Evolutionary conservation across 2,329 filamentous ascomycete species (phyloP).

Genomic region (Exophiala viscosa): DNA sequence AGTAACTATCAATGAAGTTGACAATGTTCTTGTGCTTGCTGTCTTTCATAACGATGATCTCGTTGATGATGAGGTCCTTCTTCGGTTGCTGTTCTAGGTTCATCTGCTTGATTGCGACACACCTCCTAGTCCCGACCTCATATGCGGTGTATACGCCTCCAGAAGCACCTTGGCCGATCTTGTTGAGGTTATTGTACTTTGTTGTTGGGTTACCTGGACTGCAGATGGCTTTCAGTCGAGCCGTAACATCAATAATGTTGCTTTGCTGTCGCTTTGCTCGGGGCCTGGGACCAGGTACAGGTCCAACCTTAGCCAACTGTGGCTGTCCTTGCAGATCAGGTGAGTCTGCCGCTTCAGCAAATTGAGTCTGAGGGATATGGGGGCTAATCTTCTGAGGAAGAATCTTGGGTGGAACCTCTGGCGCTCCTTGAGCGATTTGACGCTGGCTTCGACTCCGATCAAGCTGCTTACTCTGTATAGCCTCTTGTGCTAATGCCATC

Average conservation of each 20-base stretch:
- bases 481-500: constrained; percentile 73
- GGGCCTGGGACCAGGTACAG: constrained; percentile 50
- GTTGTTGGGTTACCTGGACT: constrained; percentile 83
- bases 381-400: constrained; percentile 27
- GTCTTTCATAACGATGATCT: constrained; percentile 98
- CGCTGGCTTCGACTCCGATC: constrained; percentile 72
- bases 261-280: constrained; percentile 73
- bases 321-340: constrained; percentile 35
- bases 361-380: constrained; percentile 37
- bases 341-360: constrained; percentile 36
- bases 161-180: constrained; percentile 96
- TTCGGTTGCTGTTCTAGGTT: constrained; percentile 97
- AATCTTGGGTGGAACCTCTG: constrained; percentile 40
- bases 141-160: constrained; percentile 93
- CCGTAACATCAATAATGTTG: constrained; percentile 75
- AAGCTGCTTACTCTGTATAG: constrained; percentile 65
- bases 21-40: constrained; percentile 98
- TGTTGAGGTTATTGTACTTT: constrained; percentile 81
- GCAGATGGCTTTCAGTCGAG: constrained; percentile 82
- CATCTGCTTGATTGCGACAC: constrained; percentile 99
- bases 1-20: constrained; percentile 97
- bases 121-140: constrained; percentile 74
- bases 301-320: constrained; percentile 43
- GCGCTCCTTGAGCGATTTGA: constrained; percentile 51
- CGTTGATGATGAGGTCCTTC: constrained; percentile 98